phyloP scores from a whole-genome alignment of 306 rosid species.

The Rubus idaeus region DNA sequence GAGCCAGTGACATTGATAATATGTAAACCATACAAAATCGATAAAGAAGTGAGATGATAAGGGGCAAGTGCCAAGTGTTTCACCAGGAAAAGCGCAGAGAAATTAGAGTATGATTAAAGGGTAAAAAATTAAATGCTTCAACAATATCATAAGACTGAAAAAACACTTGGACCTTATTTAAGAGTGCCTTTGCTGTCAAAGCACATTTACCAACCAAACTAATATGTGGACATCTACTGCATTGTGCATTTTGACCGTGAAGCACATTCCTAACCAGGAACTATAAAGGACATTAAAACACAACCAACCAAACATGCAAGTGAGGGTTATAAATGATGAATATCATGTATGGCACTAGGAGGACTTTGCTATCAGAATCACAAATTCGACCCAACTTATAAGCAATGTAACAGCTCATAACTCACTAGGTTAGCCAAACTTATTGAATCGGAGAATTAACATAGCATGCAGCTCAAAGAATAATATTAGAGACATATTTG shows the following conservation, averaged over 20 bases:
- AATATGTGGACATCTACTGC: background rate
- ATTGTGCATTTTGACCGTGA: background rate
- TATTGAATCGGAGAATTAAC: background rate
- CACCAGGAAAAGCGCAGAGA: slow-evolving; percentile 23
- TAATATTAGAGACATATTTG: background rate
- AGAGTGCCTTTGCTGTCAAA: background rate
- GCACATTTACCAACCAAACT: background rate
- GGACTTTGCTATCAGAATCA: background rate
- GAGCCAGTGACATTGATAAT: slow-evolving; percentile 27
- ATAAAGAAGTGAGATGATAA: slow-evolving; percentile 18
- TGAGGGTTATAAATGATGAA: background rate
- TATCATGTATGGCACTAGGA: background rate
- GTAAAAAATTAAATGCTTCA: background rate
- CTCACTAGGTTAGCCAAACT: background rate
- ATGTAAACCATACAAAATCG: background rate
- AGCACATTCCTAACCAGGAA: background rate
- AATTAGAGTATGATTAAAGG: slow-evolving; percentile 5
- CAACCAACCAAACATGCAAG: background rate
- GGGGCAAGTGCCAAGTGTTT: background rate
- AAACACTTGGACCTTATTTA: too few relatives aligned
- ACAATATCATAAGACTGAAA: slow-evolving; percentile 3
- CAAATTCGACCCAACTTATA: background rate
- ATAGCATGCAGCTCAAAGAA: background rate
- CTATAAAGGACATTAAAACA: background rate
- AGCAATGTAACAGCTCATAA: background rate